These are phyloP conservation scores for Hymenoscyphus infarciens DNA, from an alignment of 2,329 filamentous ascomycete species.

Conservation along the genomic window DNA sequence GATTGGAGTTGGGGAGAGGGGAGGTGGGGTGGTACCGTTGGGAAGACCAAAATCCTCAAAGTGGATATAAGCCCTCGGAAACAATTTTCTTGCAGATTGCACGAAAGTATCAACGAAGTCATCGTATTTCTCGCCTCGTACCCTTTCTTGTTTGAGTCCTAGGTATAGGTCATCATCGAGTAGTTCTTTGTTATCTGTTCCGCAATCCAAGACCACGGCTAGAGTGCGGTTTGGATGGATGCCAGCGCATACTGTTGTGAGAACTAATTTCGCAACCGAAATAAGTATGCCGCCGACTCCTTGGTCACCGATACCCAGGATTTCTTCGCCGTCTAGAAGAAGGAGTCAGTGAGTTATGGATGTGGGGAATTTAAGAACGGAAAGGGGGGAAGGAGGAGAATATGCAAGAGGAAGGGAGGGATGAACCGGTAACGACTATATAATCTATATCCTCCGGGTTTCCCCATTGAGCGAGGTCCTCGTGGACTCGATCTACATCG, in stretches of 20 bases:
- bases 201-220: slow-evolving; percentile 80
- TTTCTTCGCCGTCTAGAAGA: slow-evolving; percentile 57
- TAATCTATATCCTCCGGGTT: slow-evolving; percentile 74
- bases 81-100: slow-evolving; percentile 61
- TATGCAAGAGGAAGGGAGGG: background rate
- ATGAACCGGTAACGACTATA: slow-evolving; percentile 75
- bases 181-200: slow-evolving; percentile 74
- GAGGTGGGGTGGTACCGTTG: slow-evolving; percentile 50
- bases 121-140: slow-evolving; percentile 70
- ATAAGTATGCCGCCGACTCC: slow-evolving; percentile 83
- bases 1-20: background rate
- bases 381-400: slow-evolving; percentile 30
- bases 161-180: slow-evolving; percentile 77
- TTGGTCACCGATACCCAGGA: slow-evolving; percentile 86
- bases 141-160: slow-evolving; percentile 64
- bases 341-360: slow-evolving; percentile 19
- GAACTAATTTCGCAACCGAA: slow-evolving; percentile 74
- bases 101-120: slow-evolving; percentile 75
- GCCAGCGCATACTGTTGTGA: slow-evolving; percentile 83
- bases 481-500: slow-evolving; percentile 61
- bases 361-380: slow-evolving; percentile 35
- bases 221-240: slow-evolving; percentile 76
- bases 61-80: slow-evolving; percentile 78
- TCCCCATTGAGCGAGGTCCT: slow-evolving; percentile 66
- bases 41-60: slow-evolving; percentile 83